phyloP scores from a whole-genome alignment of 2,329 filamentous ascomycete genomes.

The Penicillium sp. region DNA sequence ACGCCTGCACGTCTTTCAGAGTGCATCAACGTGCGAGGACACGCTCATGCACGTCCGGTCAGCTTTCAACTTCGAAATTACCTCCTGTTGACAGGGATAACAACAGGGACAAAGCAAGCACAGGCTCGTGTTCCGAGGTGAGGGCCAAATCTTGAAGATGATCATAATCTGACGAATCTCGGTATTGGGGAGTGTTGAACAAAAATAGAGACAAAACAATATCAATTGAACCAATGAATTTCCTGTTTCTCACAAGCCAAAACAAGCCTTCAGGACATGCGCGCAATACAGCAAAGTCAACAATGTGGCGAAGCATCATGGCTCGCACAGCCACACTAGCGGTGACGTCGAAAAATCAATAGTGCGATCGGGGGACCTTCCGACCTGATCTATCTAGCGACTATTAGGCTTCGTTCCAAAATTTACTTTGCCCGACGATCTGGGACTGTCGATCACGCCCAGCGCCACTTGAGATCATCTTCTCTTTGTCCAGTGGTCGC shows the following conservation, averaged over 20 bases:
- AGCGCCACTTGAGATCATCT: neutral
- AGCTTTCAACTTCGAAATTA: neutral
- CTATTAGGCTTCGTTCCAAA: neutral
- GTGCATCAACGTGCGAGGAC: neutral
- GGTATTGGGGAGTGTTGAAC: neutral
- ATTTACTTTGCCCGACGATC: neutral
- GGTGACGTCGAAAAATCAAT: conserved; percentile 1
- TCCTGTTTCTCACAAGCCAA: neutral
- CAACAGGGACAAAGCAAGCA: neutral
- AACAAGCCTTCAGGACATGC: neutral
- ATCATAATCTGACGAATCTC: neutral
- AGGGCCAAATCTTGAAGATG: neutral
- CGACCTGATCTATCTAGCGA: neutral
- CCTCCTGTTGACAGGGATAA: neutral
- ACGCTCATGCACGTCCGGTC: neutral
- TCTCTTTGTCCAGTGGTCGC: neutral
- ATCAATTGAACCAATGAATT: neutral
- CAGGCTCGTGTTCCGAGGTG: neutral
- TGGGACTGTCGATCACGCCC: neutral
- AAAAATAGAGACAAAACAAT: neutral
- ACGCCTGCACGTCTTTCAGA: neutral
- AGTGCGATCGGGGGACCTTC: neutral
- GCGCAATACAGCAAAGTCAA: neutral
- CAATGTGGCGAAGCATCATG: neutral
- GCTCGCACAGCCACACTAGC: neutral